Conservation (phyloP, 2,329 filamentous ascomycete genomes). For the Hypoxylon sp. region DNA sequence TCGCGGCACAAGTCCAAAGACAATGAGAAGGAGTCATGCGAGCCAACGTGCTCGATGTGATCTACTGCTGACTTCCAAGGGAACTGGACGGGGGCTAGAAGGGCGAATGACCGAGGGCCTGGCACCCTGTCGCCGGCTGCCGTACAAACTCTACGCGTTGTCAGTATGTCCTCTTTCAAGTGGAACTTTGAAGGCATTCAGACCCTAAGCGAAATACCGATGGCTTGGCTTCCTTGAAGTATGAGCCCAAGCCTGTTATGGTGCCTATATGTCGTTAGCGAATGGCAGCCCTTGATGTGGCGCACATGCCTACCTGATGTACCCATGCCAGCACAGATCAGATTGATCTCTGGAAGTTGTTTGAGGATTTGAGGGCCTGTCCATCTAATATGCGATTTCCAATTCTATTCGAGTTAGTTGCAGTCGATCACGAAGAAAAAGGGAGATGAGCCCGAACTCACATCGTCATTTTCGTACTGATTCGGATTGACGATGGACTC, state of each 20-base stretch:
- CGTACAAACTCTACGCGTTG: slow-evolving; percentile 65
- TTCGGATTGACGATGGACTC: slow-evolving; percentile 66
- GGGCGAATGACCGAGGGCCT: slow-evolving; percentile 68
- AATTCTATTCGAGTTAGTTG: slow-evolving; percentile 58
- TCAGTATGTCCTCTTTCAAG: slow-evolving; percentile 11
- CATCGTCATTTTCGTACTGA: slow-evolving; percentile 68
- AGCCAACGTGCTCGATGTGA: slow-evolving; percentile 69
- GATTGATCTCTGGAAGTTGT: slow-evolving; percentile 69
- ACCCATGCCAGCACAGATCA: slow-evolving; percentile 71
- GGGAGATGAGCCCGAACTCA: slow-evolving; percentile 22
- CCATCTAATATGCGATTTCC: slow-evolving; percentile 70
- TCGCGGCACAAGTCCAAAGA: slow-evolving; percentile 70
- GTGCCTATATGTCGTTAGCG: slow-evolving; percentile 50
- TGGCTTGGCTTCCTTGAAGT: slow-evolving; percentile 65
- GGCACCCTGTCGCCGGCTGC: slow-evolving; percentile 70
- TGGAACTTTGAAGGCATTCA: slow-evolving; percentile 5
- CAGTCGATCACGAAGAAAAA: neutral
- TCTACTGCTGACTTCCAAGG: slow-evolving; percentile 72
- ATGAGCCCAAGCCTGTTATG: slow-evolving; percentile 65
- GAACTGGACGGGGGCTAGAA: slow-evolving; percentile 67
- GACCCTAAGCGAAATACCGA: slow-evolving; percentile 59
- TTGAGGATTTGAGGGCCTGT: slow-evolving; percentile 71
- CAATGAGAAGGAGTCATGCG: slow-evolving; percentile 65
- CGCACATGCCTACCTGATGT: slow-evolving; percentile 63
- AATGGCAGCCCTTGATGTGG: slow-evolving; percentile 48